phyloP scores from a whole-genome alignment of 768 basidiomycete species.

The Mycena leptocephala region DNA sequence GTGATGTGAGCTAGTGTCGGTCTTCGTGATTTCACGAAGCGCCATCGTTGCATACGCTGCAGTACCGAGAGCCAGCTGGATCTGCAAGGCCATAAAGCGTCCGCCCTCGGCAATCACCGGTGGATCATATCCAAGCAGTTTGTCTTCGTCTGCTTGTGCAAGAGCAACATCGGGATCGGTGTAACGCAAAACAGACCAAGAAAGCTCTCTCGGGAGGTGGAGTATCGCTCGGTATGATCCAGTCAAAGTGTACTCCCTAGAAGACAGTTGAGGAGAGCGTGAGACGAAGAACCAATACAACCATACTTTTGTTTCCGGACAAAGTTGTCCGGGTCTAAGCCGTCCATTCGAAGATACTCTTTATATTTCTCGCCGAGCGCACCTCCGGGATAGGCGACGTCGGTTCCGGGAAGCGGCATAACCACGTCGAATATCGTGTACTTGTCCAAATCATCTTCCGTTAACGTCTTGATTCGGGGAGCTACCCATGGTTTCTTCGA shows the following conservation, averaged over 20 bases:
- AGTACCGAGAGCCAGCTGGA: slow-evolving; percentile 88
- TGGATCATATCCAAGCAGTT: slow-evolving; percentile 84
- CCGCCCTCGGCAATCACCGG: slow-evolving; percentile 80
- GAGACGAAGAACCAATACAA: neutral
- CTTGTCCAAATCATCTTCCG: slow-evolving; percentile 82
- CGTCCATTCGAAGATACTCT: slow-evolving; percentile 88
- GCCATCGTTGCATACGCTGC: slow-evolving; percentile 99
- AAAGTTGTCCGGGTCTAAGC: slow-evolving; percentile 92
- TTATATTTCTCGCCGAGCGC: slow-evolving; percentile 88
- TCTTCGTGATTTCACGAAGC: slow-evolving; percentile 94
- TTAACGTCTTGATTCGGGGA: slow-evolving; percentile 84
- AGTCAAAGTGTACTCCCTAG: slow-evolving; percentile 91
- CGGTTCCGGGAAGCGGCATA: slow-evolving; percentile 97
- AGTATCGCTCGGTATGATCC: slow-evolving; percentile 96
- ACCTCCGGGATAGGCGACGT: slow-evolving; percentile 94
- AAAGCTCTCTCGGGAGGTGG: slow-evolving; percentile 86
- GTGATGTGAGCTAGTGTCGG: slow-evolving; percentile 94
- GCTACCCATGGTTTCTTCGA: slow-evolving; percentile 73
- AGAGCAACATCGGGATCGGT: slow-evolving; percentile 95
- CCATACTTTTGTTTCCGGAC: slow-evolving; percentile 90
- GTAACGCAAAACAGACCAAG: slow-evolving; percentile 89
- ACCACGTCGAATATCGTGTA: slow-evolving; percentile 96
- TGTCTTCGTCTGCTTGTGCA: slow-evolving; percentile 96
- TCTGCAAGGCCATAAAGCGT: slow-evolving; percentile 90
- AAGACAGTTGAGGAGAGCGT: slow-evolving; percentile 21